A percentile compares a stretch with the other conserved stretches of the same genome.
Conservation (phyloP, 106 monocot species). For the Ottelia alismoides region DNA sequence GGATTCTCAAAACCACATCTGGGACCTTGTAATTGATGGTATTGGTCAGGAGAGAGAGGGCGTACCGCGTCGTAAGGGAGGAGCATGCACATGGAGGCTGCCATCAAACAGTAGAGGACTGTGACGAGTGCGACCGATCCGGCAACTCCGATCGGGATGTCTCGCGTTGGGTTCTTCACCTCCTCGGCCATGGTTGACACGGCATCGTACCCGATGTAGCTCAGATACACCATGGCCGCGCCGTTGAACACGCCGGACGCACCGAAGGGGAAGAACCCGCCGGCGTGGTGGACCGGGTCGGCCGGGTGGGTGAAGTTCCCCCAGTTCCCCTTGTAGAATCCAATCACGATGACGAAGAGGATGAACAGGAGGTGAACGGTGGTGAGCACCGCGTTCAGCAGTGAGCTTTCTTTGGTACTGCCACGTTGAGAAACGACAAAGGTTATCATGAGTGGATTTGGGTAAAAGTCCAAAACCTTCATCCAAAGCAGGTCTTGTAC, state of each 20-base stretch:
- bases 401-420: constrained; percentile 72
- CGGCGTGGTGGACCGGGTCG: too few relatives aligned
- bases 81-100: constrained; percentile 48
- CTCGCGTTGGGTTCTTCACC: constrained; percentile 41
- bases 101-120: constrained; percentile 47
- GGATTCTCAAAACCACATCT: neutral
- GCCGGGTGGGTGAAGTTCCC: constrained; percentile 31
- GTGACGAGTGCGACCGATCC: constrained; percentile 69
- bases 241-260: constrained; percentile 50
- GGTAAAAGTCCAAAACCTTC: too few relatives aligned
- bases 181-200: constrained; percentile 74
- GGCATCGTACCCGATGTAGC: constrained; percentile 76
- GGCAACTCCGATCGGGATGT: constrained; percentile 53
- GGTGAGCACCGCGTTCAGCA: constrained; percentile 50
- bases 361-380: constrained; percentile 61
- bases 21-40: neutral
- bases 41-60: neutral
- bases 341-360: constrained; percentile 42
- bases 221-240: constrained; percentile 63
- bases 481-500: too few relatives aligned
- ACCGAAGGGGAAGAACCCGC: constrained; percentile 51
- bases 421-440: too few relatives aligned
- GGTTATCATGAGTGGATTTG: too few relatives aligned
- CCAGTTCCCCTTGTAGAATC: constrained; percentile 45
- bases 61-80: constrained; percentile 55